Conservation (phyloP, 768 basidiomycete genomes). For the Hortiboletus campestris region DNA sequence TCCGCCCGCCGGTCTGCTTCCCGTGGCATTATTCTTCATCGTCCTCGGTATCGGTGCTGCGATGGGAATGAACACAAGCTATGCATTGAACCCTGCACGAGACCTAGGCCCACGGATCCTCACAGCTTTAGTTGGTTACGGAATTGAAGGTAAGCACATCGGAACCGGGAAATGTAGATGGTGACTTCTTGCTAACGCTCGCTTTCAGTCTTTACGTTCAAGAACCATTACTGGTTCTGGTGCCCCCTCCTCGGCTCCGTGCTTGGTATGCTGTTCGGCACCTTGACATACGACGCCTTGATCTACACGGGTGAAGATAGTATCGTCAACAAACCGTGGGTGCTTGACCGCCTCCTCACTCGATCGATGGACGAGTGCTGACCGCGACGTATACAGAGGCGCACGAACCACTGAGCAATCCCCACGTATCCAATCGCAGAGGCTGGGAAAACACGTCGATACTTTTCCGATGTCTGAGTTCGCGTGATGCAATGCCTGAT, state of each 20-base stretch:
- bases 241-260: constrained; percentile 57
- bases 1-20: constrained; percentile 48
- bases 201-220: constrained; percentile 18
- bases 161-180: constrained; percentile 35
- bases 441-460: neutral
- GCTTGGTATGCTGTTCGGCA: constrained; percentile 50
- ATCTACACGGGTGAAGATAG: constrained; percentile 54
- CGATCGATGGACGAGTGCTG: neutral
- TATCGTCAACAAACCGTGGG: constrained; percentile 47
- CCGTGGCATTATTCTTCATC: constrained; percentile 51
- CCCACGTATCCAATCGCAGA: neutral
- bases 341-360: neutral
- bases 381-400: constrained; percentile 1
- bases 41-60: constrained; percentile 53
- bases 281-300: constrained; percentile 53
- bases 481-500: neutral
- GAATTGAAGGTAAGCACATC: constrained; percentile 26
- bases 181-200: neutral
- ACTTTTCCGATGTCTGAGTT: neutral
- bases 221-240: constrained; percentile 69
- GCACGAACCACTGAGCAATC: neutral
- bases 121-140: constrained; percentile 66
- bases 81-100: constrained; percentile 63
- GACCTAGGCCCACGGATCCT: constrained; percentile 62
- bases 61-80: constrained; percentile 62